Conservation (phyloP, 305 asterid genomes). For the Fraxinus velutina region DNA sequence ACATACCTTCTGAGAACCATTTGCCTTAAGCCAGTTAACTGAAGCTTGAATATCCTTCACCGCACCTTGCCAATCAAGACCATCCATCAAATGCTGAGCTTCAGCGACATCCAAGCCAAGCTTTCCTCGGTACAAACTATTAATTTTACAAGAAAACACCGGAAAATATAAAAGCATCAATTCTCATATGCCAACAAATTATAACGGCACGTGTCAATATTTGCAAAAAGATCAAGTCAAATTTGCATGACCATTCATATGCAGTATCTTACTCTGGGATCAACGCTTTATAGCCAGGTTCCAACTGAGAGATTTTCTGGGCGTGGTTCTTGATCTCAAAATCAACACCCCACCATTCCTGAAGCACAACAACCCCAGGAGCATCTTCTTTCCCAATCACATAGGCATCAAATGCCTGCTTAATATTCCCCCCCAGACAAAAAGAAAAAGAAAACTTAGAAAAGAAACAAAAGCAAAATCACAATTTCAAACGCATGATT, state of each 20-base stretch:
- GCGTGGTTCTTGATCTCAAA: slow-evolving; percentile 96
- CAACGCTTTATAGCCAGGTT: slow-evolving; percentile 72
- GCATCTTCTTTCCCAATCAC: slow-evolving; percentile 88
- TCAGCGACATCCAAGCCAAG: slow-evolving; percentile 92
- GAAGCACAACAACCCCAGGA: slow-evolving; percentile 91
- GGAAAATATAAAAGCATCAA: slow-evolving; percentile 2
- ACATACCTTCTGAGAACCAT: slow-evolving; percentile 78
- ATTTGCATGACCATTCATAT: background rate
- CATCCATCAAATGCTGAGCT: slow-evolving; percentile 95
- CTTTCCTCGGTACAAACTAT: slow-evolving; percentile 85
- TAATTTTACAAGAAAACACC: slow-evolving; percentile 18
- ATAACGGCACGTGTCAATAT: background rate
- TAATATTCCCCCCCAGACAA: slow-evolving; percentile 10
- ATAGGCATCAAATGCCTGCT: slow-evolving; percentile 81
- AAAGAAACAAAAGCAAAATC: background rate
- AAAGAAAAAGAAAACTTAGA: background rate
- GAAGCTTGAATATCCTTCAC: slow-evolving; percentile 92
- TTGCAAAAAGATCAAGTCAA: slow-evolving; percentile 7
- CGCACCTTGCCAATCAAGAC: slow-evolving; percentile 96
- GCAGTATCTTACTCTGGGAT: slow-evolving; percentile 78
- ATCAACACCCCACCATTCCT: slow-evolving; percentile 99
- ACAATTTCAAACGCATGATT: background rate
- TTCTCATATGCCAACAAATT: background rate
- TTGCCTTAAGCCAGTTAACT: slow-evolving; percentile 83
- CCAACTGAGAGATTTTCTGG: slow-evolving; percentile 70